Evolutionary conservation across 164 flowering plant species (phyloP), one percentile per base, ranked within the genome.

Genomic region (Berberis thunbergii): DNA sequence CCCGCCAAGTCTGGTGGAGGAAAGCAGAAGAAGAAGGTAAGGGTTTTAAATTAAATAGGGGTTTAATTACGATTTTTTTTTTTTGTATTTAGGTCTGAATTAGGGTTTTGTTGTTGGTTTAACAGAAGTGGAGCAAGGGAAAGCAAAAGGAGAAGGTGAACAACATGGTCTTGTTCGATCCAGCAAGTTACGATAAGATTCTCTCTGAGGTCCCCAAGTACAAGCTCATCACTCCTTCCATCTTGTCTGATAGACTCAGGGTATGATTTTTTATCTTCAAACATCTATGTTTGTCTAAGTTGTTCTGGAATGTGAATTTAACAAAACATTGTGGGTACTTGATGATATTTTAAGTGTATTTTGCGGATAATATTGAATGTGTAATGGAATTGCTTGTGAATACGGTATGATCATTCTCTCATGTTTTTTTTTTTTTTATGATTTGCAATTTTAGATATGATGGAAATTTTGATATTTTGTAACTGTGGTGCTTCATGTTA

Each of bases 21-120:
- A 4, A 77, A 81, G 73, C 82, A 81, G 76, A 78, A 78, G 79
- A 81, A 77, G 78, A 81, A 79, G 84, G 84, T 77, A 62, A 11
- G 38, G n/a, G 61, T 43, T 64, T 7, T 6, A 3, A 45, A 3
- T 10, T 41, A 12, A 43, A 2, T 44, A 40, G 2, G 42, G 41
- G 12, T 43, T 44, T 12, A 1, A 6, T 2, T 57, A 8, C 57
- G 39, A 3, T 61, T 46, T 46, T 48, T 2, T 39, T 6, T n/a
- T 61, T 8, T 46, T 52, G n/a, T 52, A 6, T 52, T 1, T 12
- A 50, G 54, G 8, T 46, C 8, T 46, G 49, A 46, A 8, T 46
- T 26, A 26, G 26, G 49, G 49, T 46, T 50, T 50, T 8, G 53
- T 57, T 58, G 39, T 45, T 3, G 64, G 43, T 61, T 69, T 43